Evolutionary conservation across 1,284 basidiomycete genomes (phyloP).

Genomic region (Rhizoctonia solani): DNA sequence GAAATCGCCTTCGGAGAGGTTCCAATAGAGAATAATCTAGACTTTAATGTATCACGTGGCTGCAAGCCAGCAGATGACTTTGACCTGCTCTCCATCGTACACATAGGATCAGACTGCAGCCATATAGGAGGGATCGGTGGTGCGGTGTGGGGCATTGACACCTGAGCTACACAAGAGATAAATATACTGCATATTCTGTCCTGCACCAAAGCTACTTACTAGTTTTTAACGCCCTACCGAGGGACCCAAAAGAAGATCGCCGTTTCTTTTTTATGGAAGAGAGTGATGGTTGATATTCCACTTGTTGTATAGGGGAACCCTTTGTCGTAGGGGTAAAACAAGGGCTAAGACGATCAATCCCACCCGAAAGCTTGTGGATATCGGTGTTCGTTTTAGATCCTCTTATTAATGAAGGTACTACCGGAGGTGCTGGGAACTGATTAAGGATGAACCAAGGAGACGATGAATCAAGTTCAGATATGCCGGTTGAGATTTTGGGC

Average conservation of each 20-base stretch:
- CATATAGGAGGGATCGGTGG: neutral
- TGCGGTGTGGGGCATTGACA: neutral
- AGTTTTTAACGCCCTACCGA: constrained; percentile 7
- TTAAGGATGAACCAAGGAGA: too few species aligned
- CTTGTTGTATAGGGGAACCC: constrained; percentile 14
- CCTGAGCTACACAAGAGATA: too few species aligned
- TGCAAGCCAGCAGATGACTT: neutral
- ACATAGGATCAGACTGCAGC: neutral
- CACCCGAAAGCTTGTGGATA: too few species aligned
- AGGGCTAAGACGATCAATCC: too few species aligned
- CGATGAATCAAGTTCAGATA: too few species aligned
- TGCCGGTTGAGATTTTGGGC: too few species aligned
- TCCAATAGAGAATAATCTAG: constrained; percentile 14
- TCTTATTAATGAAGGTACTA: too few species aligned
- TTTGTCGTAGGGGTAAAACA: too few species aligned
- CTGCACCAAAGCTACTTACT: neutral
- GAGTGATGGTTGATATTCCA: neutral
- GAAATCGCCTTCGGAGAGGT: too few species aligned
- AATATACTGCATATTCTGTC: too few species aligned
- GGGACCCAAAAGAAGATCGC: constrained; percentile 3
- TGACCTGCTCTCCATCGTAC: neutral
- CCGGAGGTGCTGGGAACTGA: too few species aligned
- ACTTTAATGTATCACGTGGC: constrained; percentile 5
- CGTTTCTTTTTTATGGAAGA: neutral
- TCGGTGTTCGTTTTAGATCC: too few species aligned